Conservation (phyloP, 768 basidiomycete species). For the Naganishia vaughanmartiniae region DNA sequence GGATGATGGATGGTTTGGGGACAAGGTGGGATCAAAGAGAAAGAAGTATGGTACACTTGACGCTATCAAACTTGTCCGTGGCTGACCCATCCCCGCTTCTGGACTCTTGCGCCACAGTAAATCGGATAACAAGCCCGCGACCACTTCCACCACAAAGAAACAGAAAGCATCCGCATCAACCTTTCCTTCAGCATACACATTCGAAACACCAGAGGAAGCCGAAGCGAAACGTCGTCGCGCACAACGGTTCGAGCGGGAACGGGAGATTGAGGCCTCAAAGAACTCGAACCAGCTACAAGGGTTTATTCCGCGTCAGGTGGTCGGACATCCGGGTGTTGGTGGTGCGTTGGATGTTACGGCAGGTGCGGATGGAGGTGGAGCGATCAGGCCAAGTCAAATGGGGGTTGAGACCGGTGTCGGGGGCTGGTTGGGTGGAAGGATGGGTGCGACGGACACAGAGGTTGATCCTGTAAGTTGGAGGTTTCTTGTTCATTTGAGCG, state of each 20-base stretch:
- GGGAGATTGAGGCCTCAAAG: slow-evolving; percentile 65
- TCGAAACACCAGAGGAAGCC: slow-evolving; percentile 42
- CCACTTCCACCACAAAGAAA: slow-evolving; percentile 37
- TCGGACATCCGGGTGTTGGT: slow-evolving; percentile 59
- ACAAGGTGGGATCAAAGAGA: slow-evolving; percentile 29
- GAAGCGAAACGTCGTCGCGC: slow-evolving; percentile 61
- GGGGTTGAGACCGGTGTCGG: slow-evolving; percentile 43
- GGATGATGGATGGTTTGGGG: slow-evolving; percentile 15
- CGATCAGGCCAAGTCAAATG: slow-evolving; percentile 36
- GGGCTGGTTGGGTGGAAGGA: slow-evolving; percentile 39
- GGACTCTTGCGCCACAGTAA: background rate
- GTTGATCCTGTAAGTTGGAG: slow-evolving; percentile 49
- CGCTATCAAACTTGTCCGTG: background rate
- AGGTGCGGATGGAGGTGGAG: slow-evolving; percentile 35
- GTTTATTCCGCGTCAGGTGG: slow-evolving; percentile 30
- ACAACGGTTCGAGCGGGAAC: slow-evolving; percentile 84
- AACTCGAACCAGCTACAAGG: slow-evolving; percentile 16
- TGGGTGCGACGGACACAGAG: slow-evolving; percentile 44
- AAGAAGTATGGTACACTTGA: slow-evolving; percentile 32
- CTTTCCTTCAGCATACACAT: slow-evolving; percentile 42
- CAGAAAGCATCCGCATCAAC: slow-evolving; percentile 38
- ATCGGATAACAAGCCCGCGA: slow-evolving; percentile 9
- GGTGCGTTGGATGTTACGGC: slow-evolving; percentile 33
- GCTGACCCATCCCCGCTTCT: slow-evolving; percentile 4
- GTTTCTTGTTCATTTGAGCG: background rate